These are phyloP conservation scores for Ceratopteris richardii DNA, from an alignment of 75 land plant genomes.

Conservation along the genomic window DNA sequence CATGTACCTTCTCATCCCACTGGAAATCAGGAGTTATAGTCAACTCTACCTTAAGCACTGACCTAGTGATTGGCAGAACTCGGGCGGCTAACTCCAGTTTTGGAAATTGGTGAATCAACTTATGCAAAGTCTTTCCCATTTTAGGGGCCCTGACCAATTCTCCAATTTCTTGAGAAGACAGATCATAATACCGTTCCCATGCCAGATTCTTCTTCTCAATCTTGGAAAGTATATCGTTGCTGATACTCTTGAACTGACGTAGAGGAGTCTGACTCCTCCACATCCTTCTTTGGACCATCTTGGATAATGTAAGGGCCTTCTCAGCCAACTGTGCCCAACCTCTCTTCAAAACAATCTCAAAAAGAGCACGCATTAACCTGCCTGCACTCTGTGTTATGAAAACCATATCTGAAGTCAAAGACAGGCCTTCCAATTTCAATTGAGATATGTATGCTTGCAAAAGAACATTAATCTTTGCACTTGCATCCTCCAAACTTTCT, in stretches of 20 bases:
- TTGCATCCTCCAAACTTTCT: constrained; percentile 86
- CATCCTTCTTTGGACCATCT: constrained; percentile 85
- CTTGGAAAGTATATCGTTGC: constrained; percentile 73
- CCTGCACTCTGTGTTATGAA: constrained; percentile 92
- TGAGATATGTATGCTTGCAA: constrained; percentile 83
- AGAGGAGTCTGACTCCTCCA: constrained; percentile 97
- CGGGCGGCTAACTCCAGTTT: constrained; percentile 76
- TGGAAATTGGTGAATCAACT: constrained; percentile 82
- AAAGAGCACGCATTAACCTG: constrained; percentile 74
- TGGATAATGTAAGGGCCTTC: constrained; percentile 81
- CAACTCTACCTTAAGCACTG: constrained; percentile 77
- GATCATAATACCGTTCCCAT: constrained; percentile 96
- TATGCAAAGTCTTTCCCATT: constrained; percentile 77
- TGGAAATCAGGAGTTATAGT: constrained; percentile 90
- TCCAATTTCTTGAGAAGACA: constrained; percentile 81
- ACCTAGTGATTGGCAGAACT: constrained; percentile 86
- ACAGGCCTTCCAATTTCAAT: constrained; percentile 86
- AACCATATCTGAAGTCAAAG: constrained; percentile 86
- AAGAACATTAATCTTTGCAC: constrained; percentile 87
- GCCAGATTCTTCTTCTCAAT: constrained; percentile 89
- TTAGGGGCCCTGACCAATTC: constrained; percentile 75
- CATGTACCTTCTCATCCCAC: constrained; percentile 94
- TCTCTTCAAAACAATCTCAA: constrained; percentile 84
- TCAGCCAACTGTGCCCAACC: constrained; percentile 92
- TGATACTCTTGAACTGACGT: constrained; percentile 87